Evolutionary conservation across 2,329 filamentous ascomycete genomes (phyloP).

Genomic region (Clarireedia paspali): DNA sequence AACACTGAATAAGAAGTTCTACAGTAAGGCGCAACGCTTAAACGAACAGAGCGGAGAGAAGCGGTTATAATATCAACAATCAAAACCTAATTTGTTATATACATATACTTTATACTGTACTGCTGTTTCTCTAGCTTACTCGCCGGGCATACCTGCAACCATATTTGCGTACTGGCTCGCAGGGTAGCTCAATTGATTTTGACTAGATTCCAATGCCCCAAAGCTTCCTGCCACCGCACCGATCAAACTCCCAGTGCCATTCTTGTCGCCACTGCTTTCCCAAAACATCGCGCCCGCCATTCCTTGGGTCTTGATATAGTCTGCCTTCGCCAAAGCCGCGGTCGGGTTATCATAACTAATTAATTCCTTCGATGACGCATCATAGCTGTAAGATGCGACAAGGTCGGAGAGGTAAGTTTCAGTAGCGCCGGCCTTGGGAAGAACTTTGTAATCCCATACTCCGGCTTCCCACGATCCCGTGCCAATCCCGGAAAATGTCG

Average conservation of each 20-base stretch:
- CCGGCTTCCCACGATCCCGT: conserved; percentile 65
- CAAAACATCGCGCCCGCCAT: conserved; percentile 81
- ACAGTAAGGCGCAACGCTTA: no score
- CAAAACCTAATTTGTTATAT: no score
- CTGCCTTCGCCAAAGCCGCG: conserved; percentile 53
- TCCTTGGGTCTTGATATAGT: conserved; percentile 53
- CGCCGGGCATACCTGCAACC: conserved; percentile 28
- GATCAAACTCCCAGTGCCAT: conserved; percentile 52
- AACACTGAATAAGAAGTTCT: no score
- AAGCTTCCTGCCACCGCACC: conserved; percentile 35
- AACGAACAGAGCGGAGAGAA: no score
- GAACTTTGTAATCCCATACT: conserved; percentile 73
- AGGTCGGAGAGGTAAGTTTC: conserved; percentile 49
- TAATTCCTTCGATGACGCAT: conserved; percentile 50
- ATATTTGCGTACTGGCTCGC: conserved; percentile 50
- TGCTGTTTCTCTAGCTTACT: neutral
- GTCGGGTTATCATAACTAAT: conserved; percentile 64
- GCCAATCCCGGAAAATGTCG: conserved; percentile 55
- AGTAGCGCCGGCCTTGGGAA: conserved; percentile 54
- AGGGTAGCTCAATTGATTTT: conserved; percentile 46
- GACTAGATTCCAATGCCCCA: conserved; percentile 36
- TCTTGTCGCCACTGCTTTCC: conserved; percentile 66
- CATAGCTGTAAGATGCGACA: conserved; percentile 65
- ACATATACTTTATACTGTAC: no score
- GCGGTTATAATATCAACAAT: no score